These are phyloP conservation scores for Kurtzmaniella fragi DNA, from an alignment of 805 yeast species.

Conservation along the genomic window DNA sequence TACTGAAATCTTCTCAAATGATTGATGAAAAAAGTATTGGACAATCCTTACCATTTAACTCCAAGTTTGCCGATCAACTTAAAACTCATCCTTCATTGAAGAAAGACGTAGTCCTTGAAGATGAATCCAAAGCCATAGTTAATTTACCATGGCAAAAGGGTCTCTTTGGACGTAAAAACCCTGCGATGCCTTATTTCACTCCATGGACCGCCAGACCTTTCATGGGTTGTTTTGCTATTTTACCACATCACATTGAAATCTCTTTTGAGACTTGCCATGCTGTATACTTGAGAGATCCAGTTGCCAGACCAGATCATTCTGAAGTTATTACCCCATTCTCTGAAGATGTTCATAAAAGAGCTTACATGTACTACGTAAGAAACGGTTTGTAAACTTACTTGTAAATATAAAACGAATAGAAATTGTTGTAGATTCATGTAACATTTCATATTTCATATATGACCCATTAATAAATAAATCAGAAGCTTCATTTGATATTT, in stretches of 20 bases:
- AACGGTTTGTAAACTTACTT: conserved; percentile 43
- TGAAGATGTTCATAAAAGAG: conserved; percentile 79
- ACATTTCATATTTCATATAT: no score
- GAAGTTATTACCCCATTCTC: conserved; percentile 92
- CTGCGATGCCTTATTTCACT: conserved; percentile 80
- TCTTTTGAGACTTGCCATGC: conserved; percentile 93
- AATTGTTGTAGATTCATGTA: no score
- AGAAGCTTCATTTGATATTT: no score
- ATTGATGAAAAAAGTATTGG: conserved; percentile 18
- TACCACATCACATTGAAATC: conserved; percentile 88
- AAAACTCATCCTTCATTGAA: conserved; percentile 33
- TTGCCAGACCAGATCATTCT: conserved; percentile 93
- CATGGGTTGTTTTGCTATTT: conserved; percentile 84
- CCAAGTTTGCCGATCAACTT: conserved; percentile 21
- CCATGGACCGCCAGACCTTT: conserved; percentile 97
- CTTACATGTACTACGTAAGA: conserved; percentile 89
- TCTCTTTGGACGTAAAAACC: conserved; percentile 75
- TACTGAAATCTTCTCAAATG: conserved; percentile 19
- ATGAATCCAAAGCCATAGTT: conserved; percentile 46
- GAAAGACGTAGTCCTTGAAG: conserved; percentile 43
- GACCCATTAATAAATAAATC: no score
- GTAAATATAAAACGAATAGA: conserved; percentile 5
- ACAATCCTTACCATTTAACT: conserved; percentile 21
- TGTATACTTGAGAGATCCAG: conserved; percentile 93
- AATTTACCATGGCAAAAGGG: conserved; percentile 76